Conservation (phyloP, 768 basidiomycete genomes). For the Leccinum variicolor region DNA sequence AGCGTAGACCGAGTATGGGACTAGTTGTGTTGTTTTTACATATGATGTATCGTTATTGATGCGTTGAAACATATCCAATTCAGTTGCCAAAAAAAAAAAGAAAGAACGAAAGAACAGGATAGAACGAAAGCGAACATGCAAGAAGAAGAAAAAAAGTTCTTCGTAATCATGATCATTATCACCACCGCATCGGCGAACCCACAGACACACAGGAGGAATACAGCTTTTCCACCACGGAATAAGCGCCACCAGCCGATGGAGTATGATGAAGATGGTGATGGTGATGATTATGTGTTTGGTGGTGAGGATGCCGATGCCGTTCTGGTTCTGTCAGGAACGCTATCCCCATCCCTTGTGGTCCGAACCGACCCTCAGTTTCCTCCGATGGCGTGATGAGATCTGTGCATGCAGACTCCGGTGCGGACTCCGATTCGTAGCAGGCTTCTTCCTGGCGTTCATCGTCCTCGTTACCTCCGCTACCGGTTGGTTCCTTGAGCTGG, state of each 20-base stretch:
- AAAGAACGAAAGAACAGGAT: neutral
- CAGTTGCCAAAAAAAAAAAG: neutral
- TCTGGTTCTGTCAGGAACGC: slow-evolving; percentile 13
- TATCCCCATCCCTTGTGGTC: slow-evolving; percentile 15
- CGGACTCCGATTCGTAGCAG: slow-evolving; percentile 11
- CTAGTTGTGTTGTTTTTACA: slow-evolving; percentile 22
- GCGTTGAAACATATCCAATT: slow-evolving; percentile 12
- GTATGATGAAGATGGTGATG: neutral
- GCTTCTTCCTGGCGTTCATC: neutral
- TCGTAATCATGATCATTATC: slow-evolving; percentile 7
- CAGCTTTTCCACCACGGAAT: slow-evolving; percentile 16
- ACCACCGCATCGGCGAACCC: slow-evolving; percentile 23
- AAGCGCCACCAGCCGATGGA: slow-evolving; percentile 7
- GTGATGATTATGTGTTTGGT: neutral
- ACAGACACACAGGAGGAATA: slow-evolving; percentile 20
- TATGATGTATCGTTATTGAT: slow-evolving; percentile 23
- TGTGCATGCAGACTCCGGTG: slow-evolving; percentile 18
- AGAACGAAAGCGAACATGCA: neutral
- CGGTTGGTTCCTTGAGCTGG: slow-evolving; percentile 20
- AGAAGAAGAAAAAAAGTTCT: neutral
- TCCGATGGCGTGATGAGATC: slow-evolving; percentile 11
- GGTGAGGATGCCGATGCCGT: neutral
- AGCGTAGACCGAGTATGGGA: slow-evolving; percentile 12
- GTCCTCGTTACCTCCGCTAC: neutral
- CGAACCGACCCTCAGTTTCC: slow-evolving; percentile 12